phyloP scores from a whole-genome alignment of 306 rosid species.

The Malus sylvestris region DNA sequence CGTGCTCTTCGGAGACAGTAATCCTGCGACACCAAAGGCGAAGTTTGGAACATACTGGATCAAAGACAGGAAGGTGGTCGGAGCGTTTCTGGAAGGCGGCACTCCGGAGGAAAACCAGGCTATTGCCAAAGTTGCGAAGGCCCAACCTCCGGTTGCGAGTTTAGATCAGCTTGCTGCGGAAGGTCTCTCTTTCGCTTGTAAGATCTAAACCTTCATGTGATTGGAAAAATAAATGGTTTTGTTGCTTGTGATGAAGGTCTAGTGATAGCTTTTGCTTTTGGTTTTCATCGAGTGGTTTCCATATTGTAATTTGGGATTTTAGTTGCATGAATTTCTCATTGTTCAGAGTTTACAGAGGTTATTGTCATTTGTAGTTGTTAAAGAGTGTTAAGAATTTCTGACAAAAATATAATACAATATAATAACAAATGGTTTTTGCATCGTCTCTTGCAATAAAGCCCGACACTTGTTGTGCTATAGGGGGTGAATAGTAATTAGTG shows the following conservation, averaged over 20 bases:
- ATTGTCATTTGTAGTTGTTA: neutral
- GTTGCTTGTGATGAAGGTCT: neutral
- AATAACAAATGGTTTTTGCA: no score
- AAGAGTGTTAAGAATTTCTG: neutral
- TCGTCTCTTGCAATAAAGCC: no score
- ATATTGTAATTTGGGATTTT: neutral
- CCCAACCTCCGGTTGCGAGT: slow-evolving; percentile 54
- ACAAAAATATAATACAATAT: no score
- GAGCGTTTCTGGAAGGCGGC: slow-evolving; percentile 79
- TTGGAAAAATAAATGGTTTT: neutral
- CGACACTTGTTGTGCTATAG: no score
- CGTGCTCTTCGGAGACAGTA: slow-evolving; percentile 78
- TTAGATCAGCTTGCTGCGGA: slow-evolving; percentile 61
- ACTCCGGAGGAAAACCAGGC: slow-evolving; percentile 82
- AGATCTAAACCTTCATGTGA: slow-evolving; percentile 26
- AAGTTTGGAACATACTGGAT: slow-evolving; percentile 94
- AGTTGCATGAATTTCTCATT: neutral
- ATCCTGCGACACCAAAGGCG: slow-evolving; percentile 53
- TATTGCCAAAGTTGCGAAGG: slow-evolving; percentile 81
- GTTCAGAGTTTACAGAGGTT: neutral
- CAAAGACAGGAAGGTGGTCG: slow-evolving; percentile 76
- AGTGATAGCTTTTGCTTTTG: neutral
- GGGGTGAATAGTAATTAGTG: no score
- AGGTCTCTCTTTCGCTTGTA: slow-evolving; percentile 78
- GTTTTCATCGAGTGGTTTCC: neutral